Percentiles rank a stretch among this genome's conserved stretches.
These are phyloP conservation scores for Tricholomella constricta DNA, from an alignment of 768 basidiomycete species.

Conservation along the genomic window DNA sequence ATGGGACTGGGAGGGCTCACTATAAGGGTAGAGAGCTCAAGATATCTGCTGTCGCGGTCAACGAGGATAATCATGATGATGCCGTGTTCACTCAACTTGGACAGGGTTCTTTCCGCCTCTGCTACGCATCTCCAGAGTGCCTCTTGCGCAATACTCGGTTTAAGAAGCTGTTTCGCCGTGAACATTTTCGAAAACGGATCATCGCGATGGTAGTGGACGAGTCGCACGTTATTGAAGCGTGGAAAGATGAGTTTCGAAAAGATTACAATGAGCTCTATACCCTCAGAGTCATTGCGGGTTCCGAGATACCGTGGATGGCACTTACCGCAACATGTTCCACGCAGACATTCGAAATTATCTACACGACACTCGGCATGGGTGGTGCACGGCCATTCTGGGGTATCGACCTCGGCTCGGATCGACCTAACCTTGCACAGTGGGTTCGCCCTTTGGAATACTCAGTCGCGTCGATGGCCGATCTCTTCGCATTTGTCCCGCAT, in stretches of 20 bases:
- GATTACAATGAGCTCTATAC: constrained; percentile 16
- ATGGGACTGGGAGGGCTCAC: background rate
- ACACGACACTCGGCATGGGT: constrained; percentile 13
- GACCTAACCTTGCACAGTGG: constrained; percentile 12
- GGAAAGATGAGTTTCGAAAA: constrained; percentile 18
- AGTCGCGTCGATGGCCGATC: constrained; percentile 1
- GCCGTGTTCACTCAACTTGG: constrained; percentile 10
- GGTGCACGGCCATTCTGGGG: constrained; percentile 7
- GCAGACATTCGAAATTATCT: constrained; percentile 16
- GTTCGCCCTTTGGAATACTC: constrained; percentile 15
- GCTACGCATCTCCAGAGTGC: constrained; percentile 16
- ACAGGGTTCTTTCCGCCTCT: constrained; percentile 9
- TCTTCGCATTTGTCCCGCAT: constrained; percentile 7
- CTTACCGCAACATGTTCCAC: constrained; percentile 16
- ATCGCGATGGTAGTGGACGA: constrained; percentile 16
- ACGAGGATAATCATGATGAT: too few relatives aligned
- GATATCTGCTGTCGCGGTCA: constrained; percentile 16
- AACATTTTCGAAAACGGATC: constrained; percentile 6
- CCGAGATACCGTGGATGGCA: constrained; percentile 17
- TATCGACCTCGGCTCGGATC: constrained; percentile 11
- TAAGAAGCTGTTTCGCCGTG: constrained; percentile 7
- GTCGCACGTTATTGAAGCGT: constrained; percentile 15
- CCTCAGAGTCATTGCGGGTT: constrained; percentile 11
- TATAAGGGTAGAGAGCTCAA: constrained; percentile 5
- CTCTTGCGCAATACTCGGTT: constrained; percentile 12